phyloP scores from a whole-genome alignment of 2,329 filamentous ascomycete genomes.

The Ilyonectria sp. region DNA sequence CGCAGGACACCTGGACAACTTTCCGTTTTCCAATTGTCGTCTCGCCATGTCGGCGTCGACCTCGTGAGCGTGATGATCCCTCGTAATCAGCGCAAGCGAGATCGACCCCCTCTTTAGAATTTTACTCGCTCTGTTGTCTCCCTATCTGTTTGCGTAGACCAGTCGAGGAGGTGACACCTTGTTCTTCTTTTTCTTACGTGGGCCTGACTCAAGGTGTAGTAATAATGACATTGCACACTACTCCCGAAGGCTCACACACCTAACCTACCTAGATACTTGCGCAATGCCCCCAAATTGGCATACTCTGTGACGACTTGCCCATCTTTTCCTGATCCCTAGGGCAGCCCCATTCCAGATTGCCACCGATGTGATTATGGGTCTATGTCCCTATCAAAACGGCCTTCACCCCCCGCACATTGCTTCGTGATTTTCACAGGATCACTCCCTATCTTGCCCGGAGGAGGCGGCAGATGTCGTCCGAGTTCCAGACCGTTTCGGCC shows the following conservation, averaged over 20 bases:
- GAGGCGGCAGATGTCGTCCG: slow-evolving; percentile 8
- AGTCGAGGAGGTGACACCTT: background rate
- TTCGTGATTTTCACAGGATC: slow-evolving; percentile 14
- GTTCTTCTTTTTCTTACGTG: background rate
- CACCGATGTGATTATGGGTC: slow-evolving; percentile 28
- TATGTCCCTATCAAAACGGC: slow-evolving; percentile 10
- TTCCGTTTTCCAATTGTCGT: background rate
- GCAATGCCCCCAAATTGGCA: background rate
- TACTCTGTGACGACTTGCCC: background rate
- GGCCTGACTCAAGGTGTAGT: background rate
- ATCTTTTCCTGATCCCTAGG: background rate
- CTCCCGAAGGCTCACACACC: background rate
- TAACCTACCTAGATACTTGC: background rate
- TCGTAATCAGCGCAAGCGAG: slow-evolving; percentile 13
- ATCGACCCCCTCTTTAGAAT: background rate
- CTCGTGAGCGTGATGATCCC: slow-evolving; percentile 32
- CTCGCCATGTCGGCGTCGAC: slow-evolving; percentile 11
- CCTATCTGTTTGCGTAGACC: background rate
- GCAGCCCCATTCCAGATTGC: slow-evolving; percentile 22
- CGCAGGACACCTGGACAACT: background rate
- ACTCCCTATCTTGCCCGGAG: background rate
- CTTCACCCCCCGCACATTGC: slow-evolving; percentile 13
- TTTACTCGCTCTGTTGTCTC: background rate
- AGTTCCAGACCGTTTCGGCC: slow-evolving; percentile 30
- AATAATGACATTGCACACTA: background rate